Conservation (phyloP, 2,329 filamentous ascomycete genomes). For the Incumbomyces lentus region DNA sequence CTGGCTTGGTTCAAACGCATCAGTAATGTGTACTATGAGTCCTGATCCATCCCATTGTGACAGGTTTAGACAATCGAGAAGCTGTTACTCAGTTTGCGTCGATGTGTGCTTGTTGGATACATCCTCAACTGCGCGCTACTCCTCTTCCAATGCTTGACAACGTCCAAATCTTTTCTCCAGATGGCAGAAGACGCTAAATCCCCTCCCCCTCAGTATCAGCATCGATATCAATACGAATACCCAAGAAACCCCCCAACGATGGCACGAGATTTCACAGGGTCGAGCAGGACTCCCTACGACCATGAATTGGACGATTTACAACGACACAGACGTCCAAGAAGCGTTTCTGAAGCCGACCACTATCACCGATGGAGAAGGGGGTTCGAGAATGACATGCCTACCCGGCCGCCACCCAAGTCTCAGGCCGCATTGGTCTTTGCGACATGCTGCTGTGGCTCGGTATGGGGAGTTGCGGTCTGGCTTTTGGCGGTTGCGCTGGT, state of each 20-base stretch:
- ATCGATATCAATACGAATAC: background rate
- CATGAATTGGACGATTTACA: constrained; percentile 2
- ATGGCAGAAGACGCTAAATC: too few species aligned
- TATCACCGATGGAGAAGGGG: constrained; percentile 4
- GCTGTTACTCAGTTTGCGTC: too few species aligned
- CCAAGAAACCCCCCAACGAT: background rate
- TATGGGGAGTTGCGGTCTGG: constrained; percentile 4
- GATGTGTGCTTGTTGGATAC: too few species aligned
- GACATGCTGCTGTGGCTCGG: constrained; percentile 7
- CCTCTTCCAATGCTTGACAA: too few species aligned
- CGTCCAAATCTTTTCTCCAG: too few species aligned
- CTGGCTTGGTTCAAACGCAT: too few species aligned
- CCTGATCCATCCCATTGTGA: too few species aligned
- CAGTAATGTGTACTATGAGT: too few species aligned
- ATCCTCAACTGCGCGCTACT: too few species aligned
- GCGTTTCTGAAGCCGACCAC: background rate
- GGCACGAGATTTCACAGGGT: background rate
- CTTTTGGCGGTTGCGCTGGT: constrained; percentile 1
- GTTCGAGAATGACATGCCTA: constrained; percentile 2
- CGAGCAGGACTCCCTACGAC: background rate
- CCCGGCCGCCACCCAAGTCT: background rate
- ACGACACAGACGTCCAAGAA: background rate
- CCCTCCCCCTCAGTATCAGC: background rate
- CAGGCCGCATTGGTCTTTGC: background rate
- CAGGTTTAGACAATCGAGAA: too few species aligned